These are phyloP conservation scores for Avena atlantica DNA, from an alignment of 176 grass and related monocot genomes.

Conservation along the genomic window DNA sequence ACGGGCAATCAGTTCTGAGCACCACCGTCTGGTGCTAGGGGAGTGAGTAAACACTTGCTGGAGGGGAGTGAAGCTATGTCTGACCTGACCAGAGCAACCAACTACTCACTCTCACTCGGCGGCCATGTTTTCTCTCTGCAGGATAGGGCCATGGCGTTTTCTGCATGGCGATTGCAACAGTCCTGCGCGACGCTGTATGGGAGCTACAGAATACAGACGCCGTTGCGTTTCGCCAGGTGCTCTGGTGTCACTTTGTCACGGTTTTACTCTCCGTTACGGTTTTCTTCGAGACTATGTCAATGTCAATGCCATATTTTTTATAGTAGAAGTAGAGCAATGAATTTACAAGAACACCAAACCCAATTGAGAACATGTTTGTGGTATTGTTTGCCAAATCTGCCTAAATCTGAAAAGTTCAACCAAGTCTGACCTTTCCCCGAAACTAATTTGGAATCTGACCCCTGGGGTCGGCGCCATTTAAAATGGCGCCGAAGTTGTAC, in stretches of 20 bases:
- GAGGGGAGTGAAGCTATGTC: not conserved
- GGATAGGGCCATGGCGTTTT: not conserved
- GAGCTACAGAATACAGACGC: conserved; percentile 23
- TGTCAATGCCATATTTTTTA: too few relatives aligned
- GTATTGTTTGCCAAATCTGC: too few relatives aligned
- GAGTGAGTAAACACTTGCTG: conserved; percentile 11
- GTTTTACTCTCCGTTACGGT: not conserved
- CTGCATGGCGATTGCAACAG: not conserved
- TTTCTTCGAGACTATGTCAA: too few relatives aligned
- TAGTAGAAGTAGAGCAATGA: too few relatives aligned
- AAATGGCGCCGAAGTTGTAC: too few relatives aligned
- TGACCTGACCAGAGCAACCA: not conserved
- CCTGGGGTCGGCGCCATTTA: too few relatives aligned
- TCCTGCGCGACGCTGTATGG: not conserved
- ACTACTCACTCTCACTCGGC: not conserved
- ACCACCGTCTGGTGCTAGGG: not conserved
- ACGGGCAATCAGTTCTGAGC: not conserved
- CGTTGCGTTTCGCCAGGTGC: not conserved
- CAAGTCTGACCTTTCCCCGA: too few relatives aligned
- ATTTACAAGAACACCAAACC: too few relatives aligned
- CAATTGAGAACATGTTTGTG: too few relatives aligned
- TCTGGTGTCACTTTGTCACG: not conserved
- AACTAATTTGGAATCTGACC: too few relatives aligned
- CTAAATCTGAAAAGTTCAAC: too few relatives aligned
- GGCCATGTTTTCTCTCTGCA: not conserved